phyloP scores from a whole-genome alignment of 257 asterid genomes.

The Nemophila menziesii region DNA sequence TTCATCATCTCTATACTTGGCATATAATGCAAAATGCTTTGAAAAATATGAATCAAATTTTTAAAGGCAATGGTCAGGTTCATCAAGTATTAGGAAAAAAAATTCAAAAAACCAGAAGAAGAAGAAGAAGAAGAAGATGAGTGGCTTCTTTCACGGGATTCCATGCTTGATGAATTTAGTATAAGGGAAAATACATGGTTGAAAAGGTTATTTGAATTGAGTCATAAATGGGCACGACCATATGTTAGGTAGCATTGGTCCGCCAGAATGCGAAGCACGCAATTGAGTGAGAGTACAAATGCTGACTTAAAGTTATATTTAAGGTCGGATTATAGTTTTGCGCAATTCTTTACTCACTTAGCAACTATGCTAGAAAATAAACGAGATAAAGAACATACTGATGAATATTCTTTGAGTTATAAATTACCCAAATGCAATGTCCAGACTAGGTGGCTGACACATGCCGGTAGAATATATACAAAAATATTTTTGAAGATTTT shows the following conservation, averaged over 20 bases:
- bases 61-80: slow-evolving; percentile 25
- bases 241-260: slow-evolving; percentile 39
- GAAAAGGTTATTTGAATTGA: too few relatives aligned
- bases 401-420: background rate
- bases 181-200: too few relatives aligned
- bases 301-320: slow-evolving; percentile 8
- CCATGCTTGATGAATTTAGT: too few relatives aligned
- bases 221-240: slow-evolving; percentile 54
- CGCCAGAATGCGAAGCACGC: slow-evolving; percentile 34
- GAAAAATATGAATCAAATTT: slow-evolving; percentile 24
- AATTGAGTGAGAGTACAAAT: slow-evolving; percentile 15
- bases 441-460: too few relatives aligned
- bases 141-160: too few relatives aligned
- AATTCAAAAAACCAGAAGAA: slow-evolving; percentile 40
- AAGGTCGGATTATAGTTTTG: slow-evolving; percentile 28
- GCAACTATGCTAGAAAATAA: slow-evolving; percentile 34
- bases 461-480: too few relatives aligned
- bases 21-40: slow-evolving; percentile 46
- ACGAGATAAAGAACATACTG: slow-evolving; percentile 28
- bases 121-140: slow-evolving; percentile 41
- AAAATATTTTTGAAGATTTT: too few relatives aligned
- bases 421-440: too few relatives aligned
- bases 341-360: slow-evolving; percentile 42
- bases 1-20: slow-evolving; percentile 46
- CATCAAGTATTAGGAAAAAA: slow-evolving; percentile 35